Evolutionary conservation across 345 rosid genomes (phyloP).

Genomic region (Ricinus communis): DNA sequence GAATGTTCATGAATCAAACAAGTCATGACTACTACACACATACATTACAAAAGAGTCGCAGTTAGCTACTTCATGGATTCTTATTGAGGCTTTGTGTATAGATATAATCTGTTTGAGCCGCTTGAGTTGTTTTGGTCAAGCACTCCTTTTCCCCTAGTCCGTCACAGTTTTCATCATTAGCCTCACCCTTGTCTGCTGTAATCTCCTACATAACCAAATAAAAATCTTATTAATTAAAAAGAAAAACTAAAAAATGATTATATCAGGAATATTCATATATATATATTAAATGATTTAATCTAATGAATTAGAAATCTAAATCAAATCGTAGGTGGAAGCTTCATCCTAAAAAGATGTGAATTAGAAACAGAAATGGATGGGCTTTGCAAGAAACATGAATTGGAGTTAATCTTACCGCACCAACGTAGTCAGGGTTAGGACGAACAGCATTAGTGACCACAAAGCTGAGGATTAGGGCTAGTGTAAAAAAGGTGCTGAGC

Average conservation of each 20-base stretch:
- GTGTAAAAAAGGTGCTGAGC: constrained; percentile 21
- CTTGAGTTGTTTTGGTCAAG: constrained; percentile 11
- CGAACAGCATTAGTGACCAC: constrained; percentile 23
- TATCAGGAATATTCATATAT: too few species aligned
- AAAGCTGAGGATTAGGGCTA: constrained; percentile 26
- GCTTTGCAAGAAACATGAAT: not conserved
- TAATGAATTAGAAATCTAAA: not conserved
- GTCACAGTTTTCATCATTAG: constrained; percentile 3
- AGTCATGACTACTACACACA: too few species aligned
- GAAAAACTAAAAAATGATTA: too few species aligned
- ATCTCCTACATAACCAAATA: constrained; percentile 12
- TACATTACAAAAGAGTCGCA: too few species aligned
- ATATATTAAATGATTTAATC: not conserved
- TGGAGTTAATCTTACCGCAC: not conserved
- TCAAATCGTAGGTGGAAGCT: too few species aligned
- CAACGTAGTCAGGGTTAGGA: not conserved
- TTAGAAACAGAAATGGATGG: too few species aligned
- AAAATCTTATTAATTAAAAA: not conserved
- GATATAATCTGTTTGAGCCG: constrained; percentile 24
- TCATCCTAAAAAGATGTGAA: too few species aligned
- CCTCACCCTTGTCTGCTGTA: constrained; percentile 14
- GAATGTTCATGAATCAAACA: too few species aligned
- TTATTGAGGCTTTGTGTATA: constrained; percentile 18
- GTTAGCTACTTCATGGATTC: not conserved
- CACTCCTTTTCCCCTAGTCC: constrained; percentile 12